These are phyloP conservation scores for Hyphopichia wangnamkhiaoensis DNA, from an alignment of 1,139 yeast species.

Conservation along the genomic window DNA sequence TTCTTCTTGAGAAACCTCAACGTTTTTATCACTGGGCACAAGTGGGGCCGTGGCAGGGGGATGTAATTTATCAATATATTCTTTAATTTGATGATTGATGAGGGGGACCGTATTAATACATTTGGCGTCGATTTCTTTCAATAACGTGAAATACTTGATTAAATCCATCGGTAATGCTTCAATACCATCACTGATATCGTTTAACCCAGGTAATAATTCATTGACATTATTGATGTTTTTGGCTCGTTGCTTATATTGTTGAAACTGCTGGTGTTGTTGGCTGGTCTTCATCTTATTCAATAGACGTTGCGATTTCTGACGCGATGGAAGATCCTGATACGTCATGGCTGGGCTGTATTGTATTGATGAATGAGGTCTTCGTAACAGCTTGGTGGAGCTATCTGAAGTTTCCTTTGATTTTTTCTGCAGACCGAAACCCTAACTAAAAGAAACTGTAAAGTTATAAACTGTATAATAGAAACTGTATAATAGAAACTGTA, in stretches of 20 bases:
- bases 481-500: too few relatives aligned
- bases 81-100: slow-evolving; percentile 57
- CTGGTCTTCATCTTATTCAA: slow-evolving; percentile 32
- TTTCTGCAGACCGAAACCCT: too few relatives aligned
- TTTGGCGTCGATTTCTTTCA: slow-evolving; percentile 94
- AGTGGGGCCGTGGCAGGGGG: slow-evolving; percentile 7
- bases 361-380: background rate
- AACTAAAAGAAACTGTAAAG: too few relatives aligned
- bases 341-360: slow-evolving; percentile 17
- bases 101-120: slow-evolving; percentile 76
- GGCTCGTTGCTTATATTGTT: slow-evolving; percentile 36
- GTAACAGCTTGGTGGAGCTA: background rate
- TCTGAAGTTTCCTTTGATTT: too few relatives aligned
- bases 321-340: slow-evolving; percentile 43
- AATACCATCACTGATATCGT: slow-evolving; percentile 87
- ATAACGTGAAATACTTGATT: slow-evolving; percentile 79
- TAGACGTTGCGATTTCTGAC: slow-evolving; percentile 51
- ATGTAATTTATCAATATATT: slow-evolving; percentile 52
- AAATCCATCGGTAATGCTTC: slow-evolving; percentile 88
- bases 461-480: too few relatives aligned
- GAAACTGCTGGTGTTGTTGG: slow-evolving; percentile 29
- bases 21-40: slow-evolving; percentile 9
- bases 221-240: slow-evolving; percentile 34
- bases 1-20: slow-evolving; percentile 5
- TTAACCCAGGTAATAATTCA: slow-evolving; percentile 78